Evolutionary conservation across 805 yeast genomes (phyloP).

Genomic region (Peterozyma toletana): DNA sequence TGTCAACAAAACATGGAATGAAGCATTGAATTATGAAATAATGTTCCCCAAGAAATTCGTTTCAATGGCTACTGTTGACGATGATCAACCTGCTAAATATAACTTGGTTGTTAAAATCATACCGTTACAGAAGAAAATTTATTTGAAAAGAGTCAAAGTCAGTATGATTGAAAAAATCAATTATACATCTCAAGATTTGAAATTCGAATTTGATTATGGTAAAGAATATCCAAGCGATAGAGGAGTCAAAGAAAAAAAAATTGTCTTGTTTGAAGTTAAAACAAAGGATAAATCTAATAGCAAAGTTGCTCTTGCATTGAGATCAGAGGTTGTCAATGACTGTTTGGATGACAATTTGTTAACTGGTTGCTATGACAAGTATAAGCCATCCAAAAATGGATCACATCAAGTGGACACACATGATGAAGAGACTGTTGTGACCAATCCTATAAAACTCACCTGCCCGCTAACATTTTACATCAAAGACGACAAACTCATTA

Average conservation of each 20-base stretch:
- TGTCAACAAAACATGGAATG: conserved; percentile 71
- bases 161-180: conserved; percentile 63
- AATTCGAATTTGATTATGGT: conserved; percentile 47
- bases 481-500: conserved; percentile 12
- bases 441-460: conserved; percentile 28
- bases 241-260: conserved; percentile 40
- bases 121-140: conserved; percentile 57
- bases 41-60: conserved; percentile 67
- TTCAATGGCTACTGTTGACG: conserved; percentile 40
- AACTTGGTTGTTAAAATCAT: conserved; percentile 54
- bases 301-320: conserved; percentile 27
- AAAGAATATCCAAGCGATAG: conserved; percentile 16
- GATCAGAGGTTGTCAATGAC: conserved; percentile 53
- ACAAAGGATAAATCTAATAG: conserved; percentile 37
- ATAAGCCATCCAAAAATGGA: conserved; percentile 4
- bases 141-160: conserved; percentile 55
- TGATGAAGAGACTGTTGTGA: conserved; percentile 20
- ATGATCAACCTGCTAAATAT: conserved; percentile 29
- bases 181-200: conserved; percentile 48
- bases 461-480: conserved; percentile 26
- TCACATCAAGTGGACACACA: not conserved
- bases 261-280: conserved; percentile 57
- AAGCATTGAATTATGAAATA: conserved; percentile 61
- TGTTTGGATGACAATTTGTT: conserved; percentile 57
- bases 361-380: conserved; percentile 41